Evolutionary conservation across 1,284 basidiomycete species (phyloP).

Genomic region (Rhodotorula sp.): DNA sequence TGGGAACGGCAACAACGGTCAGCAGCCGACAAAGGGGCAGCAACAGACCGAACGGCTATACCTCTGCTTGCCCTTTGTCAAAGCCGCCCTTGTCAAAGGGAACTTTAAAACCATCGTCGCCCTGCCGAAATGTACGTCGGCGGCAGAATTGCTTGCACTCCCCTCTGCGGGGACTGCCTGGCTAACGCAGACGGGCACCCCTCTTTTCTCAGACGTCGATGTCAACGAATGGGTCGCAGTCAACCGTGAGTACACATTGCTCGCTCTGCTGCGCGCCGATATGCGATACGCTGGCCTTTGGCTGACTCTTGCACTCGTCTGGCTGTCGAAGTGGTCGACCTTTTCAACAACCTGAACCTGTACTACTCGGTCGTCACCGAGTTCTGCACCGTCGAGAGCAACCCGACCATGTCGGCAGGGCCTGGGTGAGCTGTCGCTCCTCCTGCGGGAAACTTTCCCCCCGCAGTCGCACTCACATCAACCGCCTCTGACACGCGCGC

Average conservation of each 20-base stretch:
- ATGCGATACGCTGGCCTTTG: not conserved
- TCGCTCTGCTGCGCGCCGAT: not conserved
- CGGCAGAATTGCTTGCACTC: slow-evolving; percentile 1
- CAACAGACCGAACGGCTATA: slow-evolving; percentile 32
- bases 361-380: slow-evolving; percentile 96
- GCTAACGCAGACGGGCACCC: not conserved
- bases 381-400: slow-evolving; percentile 84
- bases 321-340: slow-evolving; percentile 45
- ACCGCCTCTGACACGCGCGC: not conserved
- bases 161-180: not conserved
- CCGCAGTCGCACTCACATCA: not conserved
- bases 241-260: slow-evolving; percentile 57
- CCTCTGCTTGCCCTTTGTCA: slow-evolving; percentile 64
- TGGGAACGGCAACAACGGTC: not conserved
- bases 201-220: slow-evolving; percentile 62
- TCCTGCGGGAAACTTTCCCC: not conserved
- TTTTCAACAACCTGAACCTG: slow-evolving; percentile 90
- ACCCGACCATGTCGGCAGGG: slow-evolving; percentile 92
- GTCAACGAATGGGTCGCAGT: slow-evolving; percentile 99
- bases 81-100: slow-evolving; percentile 94
- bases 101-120: slow-evolving; percentile 99
- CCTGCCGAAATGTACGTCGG: slow-evolving; percentile 71
- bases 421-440: slow-evolving; percentile 53
- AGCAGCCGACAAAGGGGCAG: slow-evolving; percentile 28
- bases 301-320: too few species aligned